Percentiles rank a stretch among this genome's conserved stretches.
Conservation (phyloP, 1,139 yeast genomes). For the Candida gigantensis region DNA sequence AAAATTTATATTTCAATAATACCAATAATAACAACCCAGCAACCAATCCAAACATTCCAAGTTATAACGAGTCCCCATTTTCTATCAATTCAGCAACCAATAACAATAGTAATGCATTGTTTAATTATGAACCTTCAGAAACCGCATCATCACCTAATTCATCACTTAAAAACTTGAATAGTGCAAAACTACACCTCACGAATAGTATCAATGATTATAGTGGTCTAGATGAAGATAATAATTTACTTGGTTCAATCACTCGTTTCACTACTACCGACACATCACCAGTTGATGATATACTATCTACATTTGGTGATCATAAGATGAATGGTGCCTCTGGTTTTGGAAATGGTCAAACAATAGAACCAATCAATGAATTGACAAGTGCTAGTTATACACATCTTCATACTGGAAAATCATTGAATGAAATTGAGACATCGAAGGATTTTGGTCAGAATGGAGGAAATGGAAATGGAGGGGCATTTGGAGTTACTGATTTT, state of each 20-base stretch:
- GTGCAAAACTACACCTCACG: slow-evolving; percentile 1
- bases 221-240: neutral
- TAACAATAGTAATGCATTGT: neutral
- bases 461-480: neutral
- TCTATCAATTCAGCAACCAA: slow-evolving; percentile 8
- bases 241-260: slow-evolving; percentile 3
- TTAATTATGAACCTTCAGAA: slow-evolving; percentile 10
- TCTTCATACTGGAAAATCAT: neutral
- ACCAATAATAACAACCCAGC: slow-evolving; percentile 3
- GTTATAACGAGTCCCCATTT: slow-evolving; percentile 13
- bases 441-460: neutral
- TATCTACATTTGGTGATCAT: slow-evolving; percentile 2
- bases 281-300: slow-evolving; percentile 6
- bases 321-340: too few relatives aligned
- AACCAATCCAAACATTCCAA: slow-evolving; percentile 5
- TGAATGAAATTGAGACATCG: slow-evolving; percentile 1
- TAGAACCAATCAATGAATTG: slow-evolving; percentile 2
- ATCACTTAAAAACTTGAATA: slow-evolving; percentile 4
- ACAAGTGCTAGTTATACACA: slow-evolving; percentile 3
- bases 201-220: neutral
- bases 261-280: slow-evolving; percentile 5
- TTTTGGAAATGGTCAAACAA: neutral
- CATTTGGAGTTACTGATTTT: slow-evolving; percentile 1
- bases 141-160: slow-evolving; percentile 13
- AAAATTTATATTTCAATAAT: slow-evolving; percentile 2